Evolutionary conservation across 106 monocot species (phyloP).

Genomic region (Acorus gramineus): DNA sequence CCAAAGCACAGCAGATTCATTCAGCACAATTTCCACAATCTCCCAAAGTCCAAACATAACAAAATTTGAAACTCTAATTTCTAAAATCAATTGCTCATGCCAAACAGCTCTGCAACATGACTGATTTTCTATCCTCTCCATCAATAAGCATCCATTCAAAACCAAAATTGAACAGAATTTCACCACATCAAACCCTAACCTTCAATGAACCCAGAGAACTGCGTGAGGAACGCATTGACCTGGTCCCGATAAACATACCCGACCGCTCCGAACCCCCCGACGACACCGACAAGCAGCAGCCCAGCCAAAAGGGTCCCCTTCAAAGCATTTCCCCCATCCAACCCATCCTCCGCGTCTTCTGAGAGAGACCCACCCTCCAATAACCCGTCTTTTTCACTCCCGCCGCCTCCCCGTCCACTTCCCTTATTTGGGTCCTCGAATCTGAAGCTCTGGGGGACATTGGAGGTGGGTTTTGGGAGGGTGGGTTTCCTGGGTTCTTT

Average conservation of each 20-base stretch:
- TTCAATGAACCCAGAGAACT: constrained; percentile 80
- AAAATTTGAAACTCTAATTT: too few species aligned
- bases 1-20: too few species aligned
- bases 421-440: constrained; percentile 26
- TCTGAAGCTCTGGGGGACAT: constrained; percentile 44
- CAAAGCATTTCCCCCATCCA: constrained; percentile 29
- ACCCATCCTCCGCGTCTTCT: constrained; percentile 12
- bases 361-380: constrained; percentile 7
- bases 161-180: background rate
- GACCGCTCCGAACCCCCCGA: constrained; percentile 67
- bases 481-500: too few species aligned
- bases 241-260: constrained; percentile 87
- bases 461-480: constrained; percentile 14
- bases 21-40: too few species aligned
- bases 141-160: too few species aligned
- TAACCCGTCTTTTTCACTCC: too few species aligned
- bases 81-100: too few species aligned
- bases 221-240: constrained; percentile 77
- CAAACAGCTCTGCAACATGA: too few species aligned
- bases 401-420: background rate
- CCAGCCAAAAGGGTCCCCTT: constrained; percentile 81
- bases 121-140: too few species aligned
- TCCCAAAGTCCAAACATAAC: too few species aligned
- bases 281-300: constrained; percentile 53
- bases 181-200: constrained; percentile 23